Evolutionary conservation across 306 rosid species (phyloP), one percentile per base, ranked within the genome.

Genomic region (Calophaca sinica): DNA sequence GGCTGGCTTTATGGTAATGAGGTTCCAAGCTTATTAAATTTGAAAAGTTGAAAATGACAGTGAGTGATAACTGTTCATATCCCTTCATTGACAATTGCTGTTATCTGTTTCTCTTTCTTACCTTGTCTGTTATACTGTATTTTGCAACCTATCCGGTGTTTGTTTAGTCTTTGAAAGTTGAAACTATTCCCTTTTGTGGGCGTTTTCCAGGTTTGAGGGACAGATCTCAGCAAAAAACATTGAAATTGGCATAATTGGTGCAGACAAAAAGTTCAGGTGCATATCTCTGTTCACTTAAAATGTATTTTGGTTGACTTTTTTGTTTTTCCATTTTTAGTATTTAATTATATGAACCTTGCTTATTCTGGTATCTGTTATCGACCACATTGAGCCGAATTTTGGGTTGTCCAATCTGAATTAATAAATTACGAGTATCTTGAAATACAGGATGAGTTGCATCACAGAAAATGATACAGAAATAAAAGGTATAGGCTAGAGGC

Each of bases 171-270:
- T 11, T 36, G 49, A 70, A 69, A 32, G 44, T 11, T 36, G 49
- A 70, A 69, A 32, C 62, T 59, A 36, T 49, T 78, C 38, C 59
- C 44, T 59, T 54, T 32, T 69, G 68, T 26, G 53, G 53, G 46
- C 9, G 32, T 63, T 55, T 62, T 52, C 48, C 63, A 90, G 98
- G 46, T 96, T 96, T 72, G 98, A 96, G 84, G 99, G 99, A 58
- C 99, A 89, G 81, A 96, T 96, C 78, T 96, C 99, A 2, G 78
- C 91, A 41, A 96, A 96, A 80, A 96, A 96, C 84, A 96, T 96
- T 66, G 96, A 96, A 86, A 96, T 96, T 80, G 99, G 99, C 76
- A 86, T 92, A 75, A 96, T 96, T 63, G 88, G 92, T 4, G 60
- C 85, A 0, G 99, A 96, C 86, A 96, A 87, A 76, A 89, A 79